Conservation (phyloP, 805 yeast genomes). For the Ogataea dorogensis region DNA sequence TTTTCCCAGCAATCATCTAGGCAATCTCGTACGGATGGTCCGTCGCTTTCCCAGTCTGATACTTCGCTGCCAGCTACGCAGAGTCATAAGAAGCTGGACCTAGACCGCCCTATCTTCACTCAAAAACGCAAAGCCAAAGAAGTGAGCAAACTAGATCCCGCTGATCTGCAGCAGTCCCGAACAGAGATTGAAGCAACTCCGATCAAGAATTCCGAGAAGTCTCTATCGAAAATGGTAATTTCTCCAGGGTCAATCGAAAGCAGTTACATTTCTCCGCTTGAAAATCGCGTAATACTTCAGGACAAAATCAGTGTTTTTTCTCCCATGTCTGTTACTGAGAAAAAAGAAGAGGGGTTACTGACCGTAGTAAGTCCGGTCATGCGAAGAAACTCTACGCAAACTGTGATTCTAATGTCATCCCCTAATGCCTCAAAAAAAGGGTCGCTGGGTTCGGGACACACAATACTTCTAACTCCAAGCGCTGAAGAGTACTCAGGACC, state of each 20-base stretch:
- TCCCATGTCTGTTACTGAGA: no score
- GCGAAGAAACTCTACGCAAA: background rate
- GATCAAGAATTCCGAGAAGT: constrained; percentile 15
- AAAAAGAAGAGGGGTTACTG: no score
- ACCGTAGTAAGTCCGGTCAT: no score
- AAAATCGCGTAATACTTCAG: no score
- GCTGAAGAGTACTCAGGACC: no score
- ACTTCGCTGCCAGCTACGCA: constrained; percentile 2
- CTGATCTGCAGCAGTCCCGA: background rate
- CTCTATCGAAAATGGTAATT: background rate
- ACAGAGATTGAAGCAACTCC: constrained; percentile 35
- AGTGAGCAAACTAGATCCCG: background rate
- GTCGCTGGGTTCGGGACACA: background rate
- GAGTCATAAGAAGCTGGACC: background rate
- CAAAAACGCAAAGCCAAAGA: background rate
- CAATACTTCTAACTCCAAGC: no score
- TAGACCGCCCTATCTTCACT: constrained; percentile 1
- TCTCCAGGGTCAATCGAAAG: background rate
- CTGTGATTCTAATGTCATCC: background rate
- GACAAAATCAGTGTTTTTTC: no score
- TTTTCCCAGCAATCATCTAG: constrained; percentile 13
- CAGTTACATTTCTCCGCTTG: no score
- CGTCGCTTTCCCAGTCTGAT: constrained; percentile 19
- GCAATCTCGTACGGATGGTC: constrained; percentile 8
- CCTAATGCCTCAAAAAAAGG: background rate